Evolutionary conservation across 1,139 yeast genomes (phyloP).

Genomic region (Blastobotrys persicus): DNA sequence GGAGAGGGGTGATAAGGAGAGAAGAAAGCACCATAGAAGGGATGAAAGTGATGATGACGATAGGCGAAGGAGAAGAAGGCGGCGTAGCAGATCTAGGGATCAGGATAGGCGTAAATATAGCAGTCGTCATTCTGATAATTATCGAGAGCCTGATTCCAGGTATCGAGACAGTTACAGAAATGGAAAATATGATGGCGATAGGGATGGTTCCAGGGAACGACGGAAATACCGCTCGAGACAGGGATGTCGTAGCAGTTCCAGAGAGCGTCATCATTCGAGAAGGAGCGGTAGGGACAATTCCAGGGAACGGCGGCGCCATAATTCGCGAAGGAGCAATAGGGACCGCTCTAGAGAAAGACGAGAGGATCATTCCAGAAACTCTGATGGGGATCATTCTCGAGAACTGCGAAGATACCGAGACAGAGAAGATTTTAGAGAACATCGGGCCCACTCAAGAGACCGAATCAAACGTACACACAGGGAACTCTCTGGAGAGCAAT

Average conservation of each 20-base stretch:
- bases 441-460: not conserved
- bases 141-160: too few species aligned
- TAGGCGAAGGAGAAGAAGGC: slow-evolving; percentile 12
- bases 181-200: not conserved
- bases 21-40: slow-evolving; percentile 11
- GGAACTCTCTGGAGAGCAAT: not conserved
- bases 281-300: not conserved
- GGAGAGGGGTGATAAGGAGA: slow-evolving; percentile 1
- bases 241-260: not conserved
- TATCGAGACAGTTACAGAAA: too few species aligned
- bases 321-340: too few species aligned
- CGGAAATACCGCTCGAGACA: too few species aligned
- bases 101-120: slow-evolving; percentile 3
- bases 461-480: not conserved
- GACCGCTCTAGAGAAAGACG: too few species aligned
- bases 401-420: not conserved
- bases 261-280: not conserved
- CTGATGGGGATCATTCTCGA: not conserved
- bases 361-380: too few species aligned
- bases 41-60: slow-evolving; percentile 13
- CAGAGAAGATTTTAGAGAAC: not conserved
- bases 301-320: not conserved
- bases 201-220: slow-evolving; percentile 10
- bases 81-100: slow-evolving; percentile 1
- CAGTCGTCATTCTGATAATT: not conserved